These are phyloP conservation scores for Podila epigama DNA, from an alignment of 192 early-diverging fungal genomes.

Conservation along the genomic window DNA sequence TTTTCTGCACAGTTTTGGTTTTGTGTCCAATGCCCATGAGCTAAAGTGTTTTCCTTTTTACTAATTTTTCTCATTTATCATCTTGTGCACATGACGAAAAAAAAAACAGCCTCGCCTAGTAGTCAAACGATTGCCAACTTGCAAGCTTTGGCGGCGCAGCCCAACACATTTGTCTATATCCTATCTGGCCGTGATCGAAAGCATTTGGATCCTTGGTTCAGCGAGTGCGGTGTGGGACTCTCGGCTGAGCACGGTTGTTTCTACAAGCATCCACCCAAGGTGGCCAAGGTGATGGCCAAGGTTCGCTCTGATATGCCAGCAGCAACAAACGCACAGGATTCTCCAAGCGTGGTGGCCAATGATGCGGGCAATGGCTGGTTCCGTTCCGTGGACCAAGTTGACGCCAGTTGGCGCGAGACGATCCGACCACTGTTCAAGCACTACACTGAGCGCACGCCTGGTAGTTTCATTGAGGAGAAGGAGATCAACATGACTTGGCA, in stretches of 20 bases:
- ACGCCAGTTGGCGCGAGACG: constrained; percentile 91
- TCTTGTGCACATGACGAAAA: too few relatives aligned
- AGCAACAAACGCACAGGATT: constrained; percentile 41
- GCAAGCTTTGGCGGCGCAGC: constrained; percentile 71
- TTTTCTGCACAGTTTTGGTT: background rate
- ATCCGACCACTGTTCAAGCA: constrained; percentile 96
- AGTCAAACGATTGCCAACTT: constrained; percentile 73
- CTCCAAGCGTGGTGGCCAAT: constrained; percentile 58
- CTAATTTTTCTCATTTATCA: background rate
- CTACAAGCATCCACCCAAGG: constrained; percentile 86
- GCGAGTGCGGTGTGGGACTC: constrained; percentile 85
- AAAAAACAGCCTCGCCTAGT: constrained; percentile 87
- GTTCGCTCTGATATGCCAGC: constrained; percentile 50
- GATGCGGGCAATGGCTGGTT: constrained; percentile 82
- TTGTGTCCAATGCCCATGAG: background rate
- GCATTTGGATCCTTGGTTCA: constrained; percentile 94
- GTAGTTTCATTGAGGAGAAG: constrained; percentile 98
- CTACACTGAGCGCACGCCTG: constrained; percentile 97
- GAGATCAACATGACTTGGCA: constrained; percentile 99
- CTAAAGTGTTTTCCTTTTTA: background rate
- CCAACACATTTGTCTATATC: constrained; percentile 95
- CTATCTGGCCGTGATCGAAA: constrained; percentile 90
- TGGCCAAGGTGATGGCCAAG: constrained; percentile 61
- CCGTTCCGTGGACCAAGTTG: constrained; percentile 86
- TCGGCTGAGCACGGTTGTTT: constrained; percentile 99